phyloP scores from a whole-genome alignment of 2,329 filamentous ascomycete species.

The Fusarium guadeloupense region DNA sequence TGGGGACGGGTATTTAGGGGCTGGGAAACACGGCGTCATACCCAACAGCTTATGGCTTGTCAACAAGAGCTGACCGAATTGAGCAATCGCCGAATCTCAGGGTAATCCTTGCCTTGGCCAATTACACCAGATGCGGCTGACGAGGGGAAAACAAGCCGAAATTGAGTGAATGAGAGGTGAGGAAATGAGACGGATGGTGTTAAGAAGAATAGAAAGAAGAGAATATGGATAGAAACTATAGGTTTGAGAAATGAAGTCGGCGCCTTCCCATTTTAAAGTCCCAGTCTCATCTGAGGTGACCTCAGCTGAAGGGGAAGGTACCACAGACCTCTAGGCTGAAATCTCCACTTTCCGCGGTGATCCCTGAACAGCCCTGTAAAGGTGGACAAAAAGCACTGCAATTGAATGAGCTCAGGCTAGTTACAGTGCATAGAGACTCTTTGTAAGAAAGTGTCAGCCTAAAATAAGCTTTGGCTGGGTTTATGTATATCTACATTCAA shows the following conservation, averaged over 20 bases:
- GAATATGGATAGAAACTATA: background rate
- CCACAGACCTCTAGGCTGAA: constrained; percentile 28
- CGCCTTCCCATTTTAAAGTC: constrained; percentile 31
- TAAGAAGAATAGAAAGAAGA: background rate
- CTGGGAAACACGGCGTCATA: constrained; percentile 25
- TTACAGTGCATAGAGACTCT: too few species aligned
- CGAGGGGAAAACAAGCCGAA: background rate
- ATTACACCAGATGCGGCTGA: constrained; percentile 7
- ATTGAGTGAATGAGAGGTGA: constrained; percentile 1
- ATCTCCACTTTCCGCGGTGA: constrained; percentile 19
- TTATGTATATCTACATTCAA: too few species aligned
- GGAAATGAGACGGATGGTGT: background rate
- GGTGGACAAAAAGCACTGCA: constrained; percentile 4
- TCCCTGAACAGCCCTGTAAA: background rate
- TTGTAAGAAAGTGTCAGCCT: too few species aligned
- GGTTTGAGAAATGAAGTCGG: constrained; percentile 5
- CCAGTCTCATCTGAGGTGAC: constrained; percentile 15
- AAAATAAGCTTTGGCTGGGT: too few species aligned
- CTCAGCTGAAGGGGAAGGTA: constrained; percentile 29
- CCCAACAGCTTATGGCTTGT: constrained; percentile 25
- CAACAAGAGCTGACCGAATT: constrained; percentile 33
- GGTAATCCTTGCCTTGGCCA: constrained; percentile 22
- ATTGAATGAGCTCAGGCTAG: too few species aligned
- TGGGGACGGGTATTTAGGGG: constrained; percentile 30
- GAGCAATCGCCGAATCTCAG: constrained; percentile 40